phyloP scores from a whole-genome alignment of 768 basidiomycete species.

The Phanerochaete sordida region DNA sequence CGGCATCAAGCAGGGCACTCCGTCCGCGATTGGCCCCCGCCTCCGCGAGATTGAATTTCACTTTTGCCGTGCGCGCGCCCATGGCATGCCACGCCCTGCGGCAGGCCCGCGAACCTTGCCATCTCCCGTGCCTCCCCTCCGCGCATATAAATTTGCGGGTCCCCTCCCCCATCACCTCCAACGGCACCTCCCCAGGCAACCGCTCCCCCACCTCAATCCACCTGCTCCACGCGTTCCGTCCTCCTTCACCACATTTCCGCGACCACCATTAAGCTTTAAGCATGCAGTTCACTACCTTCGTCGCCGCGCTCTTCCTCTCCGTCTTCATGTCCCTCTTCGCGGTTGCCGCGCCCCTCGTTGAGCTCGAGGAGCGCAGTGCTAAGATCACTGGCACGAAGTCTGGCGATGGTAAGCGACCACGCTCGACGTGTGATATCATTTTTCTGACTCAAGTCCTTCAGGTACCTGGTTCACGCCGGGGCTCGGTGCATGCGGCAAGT shows the following conservation, averaged over 20 bases:
- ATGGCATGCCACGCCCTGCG: neutral
- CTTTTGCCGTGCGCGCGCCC: neutral
- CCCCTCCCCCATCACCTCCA: neutral
- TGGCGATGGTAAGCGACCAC: constrained; percentile 42
- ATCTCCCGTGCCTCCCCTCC: neutral
- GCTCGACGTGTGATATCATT: neutral
- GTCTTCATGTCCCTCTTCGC: neutral
- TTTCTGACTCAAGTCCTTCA: constrained; percentile 28
- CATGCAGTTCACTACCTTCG: neutral
- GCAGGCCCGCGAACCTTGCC: neutral
- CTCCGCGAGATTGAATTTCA: neutral
- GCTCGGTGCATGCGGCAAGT: constrained; percentile 59
- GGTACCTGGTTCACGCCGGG: constrained; percentile 63
- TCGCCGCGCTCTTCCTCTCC: neutral
- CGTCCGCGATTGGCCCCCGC: neutral
- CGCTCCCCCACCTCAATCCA: neutral
- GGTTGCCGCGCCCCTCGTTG: neutral
- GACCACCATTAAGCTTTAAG: neutral
- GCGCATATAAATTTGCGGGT: neutral
- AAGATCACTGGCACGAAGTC: constrained; percentile 31
- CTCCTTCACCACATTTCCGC: neutral
- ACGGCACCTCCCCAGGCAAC: neutral
- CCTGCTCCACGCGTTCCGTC: neutral
- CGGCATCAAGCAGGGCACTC: neutral
- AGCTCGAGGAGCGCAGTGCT: neutral